Base-by-base conservation (phyloP, 768 basidiomycete species). In the Suillus subalutaceus region DNA sequence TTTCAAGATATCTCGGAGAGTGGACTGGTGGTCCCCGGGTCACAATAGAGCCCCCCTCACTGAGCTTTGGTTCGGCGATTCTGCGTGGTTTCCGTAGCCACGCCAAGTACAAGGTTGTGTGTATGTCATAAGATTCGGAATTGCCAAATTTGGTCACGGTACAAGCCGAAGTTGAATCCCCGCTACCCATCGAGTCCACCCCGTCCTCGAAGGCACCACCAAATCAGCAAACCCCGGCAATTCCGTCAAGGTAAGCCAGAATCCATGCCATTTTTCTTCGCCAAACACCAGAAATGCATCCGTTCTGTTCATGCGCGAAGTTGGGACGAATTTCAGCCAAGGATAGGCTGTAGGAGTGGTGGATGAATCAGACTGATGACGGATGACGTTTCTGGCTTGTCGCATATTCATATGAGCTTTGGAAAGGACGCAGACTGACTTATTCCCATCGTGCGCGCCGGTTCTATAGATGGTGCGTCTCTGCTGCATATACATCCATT, bases 181-280 rank as follows among this genome's bases (percentile, higher is more conserved):
- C 74, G 74, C 67, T 15, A 56, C 66, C 37, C 69, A 37, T 50
- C 59, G 65, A 62, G 60, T 40, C 38, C 15, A 52, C 63, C 70
- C 55, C 65, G 67, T 57, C 57, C 62, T 67, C 70, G 63, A 64
- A 69, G 60, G 61, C 55, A 65, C 44, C 52, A 66, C 68, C 72
- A 67, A 70, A 69, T 58, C 68, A 69, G 67, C 71, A 72, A 73
- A 68, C 57, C 72, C 75, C 74, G 72, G 72, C 66, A 82, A 84
- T 81, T 77, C 71, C 82, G 74, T 82, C 88, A 88, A 89, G 86
- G 87, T 88, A 79, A 85, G 86, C 81, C 69, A 75, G 69, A 73
- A 79, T 79, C 70, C 70, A 74, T 69, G 74, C 68, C 65, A 58
- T 64, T 69, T 57, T 32, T 61, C 67, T 48, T 67, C 60, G 61